Base-by-base conservation (phyloP, 768 basidiomycete genomes). In the Kwoniella newhampshirensis region DNA sequence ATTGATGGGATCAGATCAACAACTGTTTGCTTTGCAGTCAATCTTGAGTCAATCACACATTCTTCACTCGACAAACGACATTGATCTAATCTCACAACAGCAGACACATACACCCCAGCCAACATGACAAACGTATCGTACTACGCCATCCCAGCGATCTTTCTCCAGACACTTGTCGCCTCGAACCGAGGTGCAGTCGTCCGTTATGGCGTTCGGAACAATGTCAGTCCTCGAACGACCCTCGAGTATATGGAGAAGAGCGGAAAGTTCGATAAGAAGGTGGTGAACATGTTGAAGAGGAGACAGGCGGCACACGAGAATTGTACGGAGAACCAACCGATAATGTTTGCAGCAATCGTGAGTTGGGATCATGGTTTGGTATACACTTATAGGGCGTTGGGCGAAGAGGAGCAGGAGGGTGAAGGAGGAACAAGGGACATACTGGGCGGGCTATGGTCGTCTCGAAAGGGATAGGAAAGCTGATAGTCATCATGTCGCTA, bases 251-350 rank as follows among this genome's bases (percentile, higher is more conserved):
- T 70, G 28, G 68, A 70, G 46, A 66, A 66, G 41, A 36, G 30
- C n/a, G 66, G 64, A 7, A 70, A 73, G 39, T 46, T 60, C 35
- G 49, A 54, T 15, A 62, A 63, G 7, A 45, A 44, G 12, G 30
- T 59, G 7, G 44, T 70, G 37, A 63, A 46, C 15, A 66, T 62
- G 57, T 46, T 73, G n/a, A 64, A 57, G 54, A 56, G 71, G 42
- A 45, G 68, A 28, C 57, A 73, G 51, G 66, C 63, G 17, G 60
- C 64, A 4, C 69, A 73, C 46, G 51, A 68, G 51, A 73, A 73
- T 39, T 63, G 57, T 37, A 63, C 48, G 25, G 71, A 73, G 42
- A 64, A 51, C 26, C 35, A 70, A 41, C 54, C 59, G 1, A 51
- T 70, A 7, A 61, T 67, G 40, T 52, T 47, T 20, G 62, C 56